phyloP scores from a whole-genome alignment of 495 filamentous ascomycete species.

The Neurospora sp. region DNA sequence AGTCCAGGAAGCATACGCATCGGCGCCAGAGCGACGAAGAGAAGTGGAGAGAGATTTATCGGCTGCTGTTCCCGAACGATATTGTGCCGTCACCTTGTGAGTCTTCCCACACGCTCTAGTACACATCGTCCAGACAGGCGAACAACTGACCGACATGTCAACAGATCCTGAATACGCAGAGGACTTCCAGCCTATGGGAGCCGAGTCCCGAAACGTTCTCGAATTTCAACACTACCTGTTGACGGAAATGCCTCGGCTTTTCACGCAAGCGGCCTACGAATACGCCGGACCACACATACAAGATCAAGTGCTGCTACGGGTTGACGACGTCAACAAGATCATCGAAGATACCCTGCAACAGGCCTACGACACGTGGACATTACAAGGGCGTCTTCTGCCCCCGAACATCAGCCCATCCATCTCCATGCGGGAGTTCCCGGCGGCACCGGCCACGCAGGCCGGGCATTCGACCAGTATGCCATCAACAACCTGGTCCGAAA shows the following conservation, averaged over 20 bases:
- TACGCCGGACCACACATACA: slow-evolving; percentile 9
- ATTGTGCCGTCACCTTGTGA: slow-evolving; percentile 23
- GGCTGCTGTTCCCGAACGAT: slow-evolving; percentile 18
- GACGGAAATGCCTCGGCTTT: slow-evolving; percentile 12
- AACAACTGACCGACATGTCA: slow-evolving; percentile 9
- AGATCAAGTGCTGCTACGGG: slow-evolving; percentile 1
- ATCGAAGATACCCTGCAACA: slow-evolving; percentile 15
- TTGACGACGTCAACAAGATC: slow-evolving; percentile 14
- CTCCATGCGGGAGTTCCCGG: not conserved
- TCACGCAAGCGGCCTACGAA: slow-evolving; percentile 14
- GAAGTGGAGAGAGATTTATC: slow-evolving; percentile 24
- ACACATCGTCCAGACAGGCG: not conserved
- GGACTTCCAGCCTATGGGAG: slow-evolving; percentile 9
- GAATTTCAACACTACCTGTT: slow-evolving; percentile 20
- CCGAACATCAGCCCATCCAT: not conserved
- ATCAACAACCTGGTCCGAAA: not conserved
- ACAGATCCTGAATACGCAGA: slow-evolving; percentile 19
- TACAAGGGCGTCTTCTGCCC: not conserved
- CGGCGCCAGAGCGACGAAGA: slow-evolving; percentile 16
- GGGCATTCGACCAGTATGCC: not conserved
- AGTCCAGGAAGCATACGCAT: slow-evolving; percentile 15
- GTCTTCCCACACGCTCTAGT: not conserved
- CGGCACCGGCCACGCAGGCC: not conserved
- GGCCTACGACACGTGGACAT: slow-evolving; percentile 14
- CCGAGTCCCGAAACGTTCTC: slow-evolving; percentile 11